Percentiles rank a stretch among this genome's conserved stretches.
Conservation (phyloP, 2,329 filamentous ascomycete genomes). For the Penicillium brevicompactum region DNA sequence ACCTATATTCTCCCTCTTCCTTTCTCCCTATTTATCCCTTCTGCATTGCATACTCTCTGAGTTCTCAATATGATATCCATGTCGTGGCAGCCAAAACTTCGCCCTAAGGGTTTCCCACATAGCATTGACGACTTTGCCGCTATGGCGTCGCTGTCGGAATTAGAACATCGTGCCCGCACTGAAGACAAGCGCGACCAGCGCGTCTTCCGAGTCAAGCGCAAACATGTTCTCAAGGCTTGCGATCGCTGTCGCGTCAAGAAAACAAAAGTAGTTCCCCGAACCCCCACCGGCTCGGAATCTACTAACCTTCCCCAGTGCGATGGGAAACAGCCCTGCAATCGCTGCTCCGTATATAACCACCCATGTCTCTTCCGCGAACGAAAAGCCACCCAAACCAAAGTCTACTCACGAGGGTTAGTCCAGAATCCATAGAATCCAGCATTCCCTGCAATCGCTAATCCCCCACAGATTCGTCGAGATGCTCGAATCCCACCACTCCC, state of each 20-base stretch:
- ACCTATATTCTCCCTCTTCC: conserved; percentile 2
- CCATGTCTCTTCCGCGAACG: conserved; percentile 48
- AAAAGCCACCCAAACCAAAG: conserved; percentile 47
- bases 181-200: conserved; percentile 43
- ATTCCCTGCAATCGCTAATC: no score
- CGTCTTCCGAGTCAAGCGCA: conserved; percentile 46
- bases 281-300: not conserved
- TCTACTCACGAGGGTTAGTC: conserved; percentile 46
- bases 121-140: conserved; percentile 36
- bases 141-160: conserved; percentile 33
- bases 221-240: conserved; percentile 49
- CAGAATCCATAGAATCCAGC: no score
- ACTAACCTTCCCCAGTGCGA: conserved; percentile 39
- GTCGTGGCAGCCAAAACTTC: conserved; percentile 42
- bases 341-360: conserved; percentile 47
- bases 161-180: conserved; percentile 30
- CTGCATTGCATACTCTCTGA: conserved; percentile 1
- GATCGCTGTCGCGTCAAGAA: conserved; percentile 51
- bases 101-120: conserved; percentile 43
- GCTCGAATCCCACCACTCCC: conserved; percentile 47
- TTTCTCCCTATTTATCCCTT: conserved; percentile 3
- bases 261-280: conserved; percentile 38
- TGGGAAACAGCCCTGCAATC: conserved; percentile 48
- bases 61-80: conserved; percentile 34
- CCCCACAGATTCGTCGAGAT: conserved; percentile 45